Base-by-base conservation (phyloP, 805 yeast genomes). In the Cephaloascus fragrans region DNA sequence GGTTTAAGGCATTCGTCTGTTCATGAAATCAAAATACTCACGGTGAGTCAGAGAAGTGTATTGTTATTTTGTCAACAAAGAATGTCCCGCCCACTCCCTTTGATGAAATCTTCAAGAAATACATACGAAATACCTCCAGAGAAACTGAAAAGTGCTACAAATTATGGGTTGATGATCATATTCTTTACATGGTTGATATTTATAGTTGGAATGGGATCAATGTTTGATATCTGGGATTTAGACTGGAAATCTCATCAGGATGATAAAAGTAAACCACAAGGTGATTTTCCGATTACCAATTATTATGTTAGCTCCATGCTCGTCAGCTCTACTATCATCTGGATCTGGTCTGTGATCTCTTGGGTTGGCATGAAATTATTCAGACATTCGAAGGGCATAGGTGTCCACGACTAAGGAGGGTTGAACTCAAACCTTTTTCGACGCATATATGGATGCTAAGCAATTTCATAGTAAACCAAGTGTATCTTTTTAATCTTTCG, bases 301-400 rank as follows among this genome's bases (percentile, higher is more conserved):
- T 71, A 71, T 46, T 62, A 65, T 44, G 53, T 61, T 1, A 46
- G 58, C 5, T 50, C 65, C 2, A 17, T 58, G 4, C 38, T 61
- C 8, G 47, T 66, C 19, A 34, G 56, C 10, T 60, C 65, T 4
- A 65, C 61, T 6, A 53, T 60, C 15, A 50, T 58, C 1, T 77
- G 84, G 83, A 55, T 77, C 4, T 84, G 95, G 94, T 75, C 88
- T 33, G 59, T 77, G 8, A 60, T 72, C 3, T 75, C 88, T 9
- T 85, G 95, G 95, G 65, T 78, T 35, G 89, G 93, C 29, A 67
- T 84, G 71, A 85, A 85, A 56, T 61, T 84, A 41, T 85, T 85
- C 58, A 65, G 87, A 40, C 93, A 85, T 52, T 81, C 93, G 18
- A 81, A 77, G 47, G 87, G 87, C 5, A 71, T 75, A 18, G 67